Evolutionary conservation across 129 eudicot species (phyloP), one percentile per base, ranked within the genome.

Genomic region (Chrysanthemum makinoi): DNA sequence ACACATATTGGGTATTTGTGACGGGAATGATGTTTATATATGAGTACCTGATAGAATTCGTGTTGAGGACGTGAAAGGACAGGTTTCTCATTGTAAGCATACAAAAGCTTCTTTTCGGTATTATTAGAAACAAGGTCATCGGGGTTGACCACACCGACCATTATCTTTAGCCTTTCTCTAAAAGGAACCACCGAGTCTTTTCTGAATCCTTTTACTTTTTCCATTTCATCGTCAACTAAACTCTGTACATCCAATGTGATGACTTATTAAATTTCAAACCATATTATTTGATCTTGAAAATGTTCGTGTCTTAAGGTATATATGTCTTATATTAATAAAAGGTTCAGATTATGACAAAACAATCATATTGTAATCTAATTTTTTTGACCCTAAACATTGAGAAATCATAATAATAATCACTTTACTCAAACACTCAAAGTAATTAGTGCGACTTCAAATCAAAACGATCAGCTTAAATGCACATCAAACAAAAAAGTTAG

Each of bases 41-140:
- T 13, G n/a, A 65, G 35, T 57, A 93, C 98, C 98, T 89, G 86
- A 83, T 89, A 89, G 70, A 94, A 89, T n/a, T 80, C 77, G 75
- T 94, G 98, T 67, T 94, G 98, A 66, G 98, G 98, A 20, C 98
- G 96, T 15, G 98, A 85, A 68, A 94, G 95, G 44, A 94, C 96
- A 13, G 98, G 98, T 65, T 94, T 89, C 69, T 87, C 96, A 33
- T 94, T 89, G 76, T 94, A 94, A 35, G 96, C 96, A 66, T 84
- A 64, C 48, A 89, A 47, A 59, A 94, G 96, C 83, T 86, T 94
- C 81, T 81, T 87, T 75, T 89, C 96, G 1, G 95, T 83, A 39
- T 86, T 79, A 54, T 71, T 82, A 63, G 96, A 83, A 75, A 87
- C 91, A 65, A 89, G 90, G 35, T 94, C 96, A 33, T 94, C 96